Evolutionary conservation across 176 grass and related monocot species (phyloP), one percentile per base, ranked within the genome.

Genomic region (Thinopyrum elongatum): DNA sequence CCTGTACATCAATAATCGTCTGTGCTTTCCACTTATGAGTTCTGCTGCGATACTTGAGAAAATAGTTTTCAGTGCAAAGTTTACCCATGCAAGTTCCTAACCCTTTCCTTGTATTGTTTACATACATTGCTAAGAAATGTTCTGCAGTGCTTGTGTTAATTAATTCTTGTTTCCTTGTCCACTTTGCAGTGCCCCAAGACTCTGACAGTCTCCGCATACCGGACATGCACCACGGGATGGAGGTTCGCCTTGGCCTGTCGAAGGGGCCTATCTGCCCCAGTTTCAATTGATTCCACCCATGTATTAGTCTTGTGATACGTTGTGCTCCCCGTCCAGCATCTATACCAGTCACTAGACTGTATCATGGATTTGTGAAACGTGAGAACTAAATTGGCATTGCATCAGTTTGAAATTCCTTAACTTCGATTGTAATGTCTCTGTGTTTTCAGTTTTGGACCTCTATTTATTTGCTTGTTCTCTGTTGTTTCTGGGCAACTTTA

Each of bases 191-290:
- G 85, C 95, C 95, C 21, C 95, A 93, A 89, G 91, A 93, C 49
- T 98, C 95, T 23, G 95, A 98, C 55, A 85, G 70, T 75, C 86
- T 89, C 46, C 83, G 89, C 39, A 70, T 92, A 30, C 82, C 87
- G 13, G 95, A 98, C 59, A 90, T 95, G 93, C 95, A 98, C 63
- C 93, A 95, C 16, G 95, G 80, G 25, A 98, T 98, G 93, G 95
- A 98, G 80, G 95, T 98, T 79, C 91, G 87, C 66, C 93, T 98
- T 76, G 91, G 95, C 55, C 33, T 98, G 34, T 98, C 95, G 0
- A 95, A 95, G 92, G 95, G 93, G 42, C 95, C 91, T 17, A 82
- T 87, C 68, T 86, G 76, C 71, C 93, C 91, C 55, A 81, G 83
- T 60, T 89, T 92, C 70, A 88, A 84, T 65, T 92, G 63, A 92